Base-by-base conservation (phyloP, 106 monocot genomes). In the Posidonia australis region DNA sequence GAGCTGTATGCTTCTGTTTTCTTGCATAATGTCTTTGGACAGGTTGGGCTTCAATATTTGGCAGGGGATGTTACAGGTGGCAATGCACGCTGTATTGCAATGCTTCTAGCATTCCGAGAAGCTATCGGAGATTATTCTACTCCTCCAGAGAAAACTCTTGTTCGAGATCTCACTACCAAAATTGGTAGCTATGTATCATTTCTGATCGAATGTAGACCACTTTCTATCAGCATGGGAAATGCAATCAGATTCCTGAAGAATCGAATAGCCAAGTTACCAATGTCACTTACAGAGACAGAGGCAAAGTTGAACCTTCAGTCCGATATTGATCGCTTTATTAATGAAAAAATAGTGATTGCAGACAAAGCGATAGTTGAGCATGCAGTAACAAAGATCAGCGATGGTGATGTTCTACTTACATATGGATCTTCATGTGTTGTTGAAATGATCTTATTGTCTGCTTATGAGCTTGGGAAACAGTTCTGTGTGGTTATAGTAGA, bases 161-260 rank as follows among this genome's bases (percentile, higher is more conserved):
- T 64, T 76, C 86, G 84, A 69, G 90, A 98, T 79, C 75, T 98
- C 63, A 73, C 77, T 58, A 79, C 90, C 59, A 90, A 85, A 78
- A 77, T 98, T 44, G 68, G 77, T 72, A 80, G 79, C n/a, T 98
- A 79, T 69, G 87, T 98, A 2, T 98, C 96, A 65, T 98, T 84
- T 77, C 72, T 98, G 61, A 87, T 82, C 62, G 87, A 87, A 58
- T 98, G 96, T 67, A 82, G 96, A 44, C 96, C 96, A 19, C 90
- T 91, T 54, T 98, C 90, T 25, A 77, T 91, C 23, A 90, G 87
- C 80, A 90, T 98, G 96, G 96, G 96, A 62, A 98, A 94, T 76
- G 96, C 87, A 70, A 87, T 98, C 51, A 84, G 74, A 60, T 98
- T 98, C 68, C 65, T 98, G 55, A 98, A 98, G 66, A 85, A 67